These are phyloP conservation scores for Coemansia sp. DNA, from an alignment of 192 early-diverging fungal genomes.

Conservation along the genomic window DNA sequence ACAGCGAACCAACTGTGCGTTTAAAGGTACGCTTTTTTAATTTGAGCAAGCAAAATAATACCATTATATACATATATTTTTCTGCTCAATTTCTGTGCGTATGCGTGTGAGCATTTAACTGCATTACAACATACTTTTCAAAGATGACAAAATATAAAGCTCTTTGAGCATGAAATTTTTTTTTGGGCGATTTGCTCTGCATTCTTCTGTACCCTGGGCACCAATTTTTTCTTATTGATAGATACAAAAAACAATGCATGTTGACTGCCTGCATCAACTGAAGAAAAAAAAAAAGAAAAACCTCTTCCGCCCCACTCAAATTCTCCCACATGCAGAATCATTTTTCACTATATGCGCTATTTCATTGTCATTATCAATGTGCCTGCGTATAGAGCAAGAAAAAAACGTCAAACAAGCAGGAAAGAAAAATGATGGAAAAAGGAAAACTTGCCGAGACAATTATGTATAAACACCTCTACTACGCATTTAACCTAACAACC, in stretches of 20 bases:
- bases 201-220: neutral
- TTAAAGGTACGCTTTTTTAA: neutral
- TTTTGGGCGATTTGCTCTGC: neutral
- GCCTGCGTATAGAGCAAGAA: neutral
- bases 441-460: neutral
- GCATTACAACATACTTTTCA: neutral
- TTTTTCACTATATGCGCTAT: neutral
- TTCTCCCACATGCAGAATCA: neutral
- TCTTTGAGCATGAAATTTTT: neutral
- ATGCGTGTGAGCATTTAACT: neutral
- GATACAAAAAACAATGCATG: neutral
- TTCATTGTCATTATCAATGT: neutral
- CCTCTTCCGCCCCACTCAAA: neutral
- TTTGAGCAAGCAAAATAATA: neutral
- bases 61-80: no score
- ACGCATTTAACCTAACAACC: neutral
- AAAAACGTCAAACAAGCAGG: no score
- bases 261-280: neutral
- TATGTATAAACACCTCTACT: neutral
- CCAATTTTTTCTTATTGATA: neutral
- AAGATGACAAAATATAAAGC: neutral
- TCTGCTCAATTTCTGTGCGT: conserved; percentile 7
- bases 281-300: neutral
- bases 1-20: neutral
- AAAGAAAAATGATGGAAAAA: neutral